Base-by-base conservation (phyloP, 2,329 filamentous ascomycete species). In the Fusarium oxysporum region DNA sequence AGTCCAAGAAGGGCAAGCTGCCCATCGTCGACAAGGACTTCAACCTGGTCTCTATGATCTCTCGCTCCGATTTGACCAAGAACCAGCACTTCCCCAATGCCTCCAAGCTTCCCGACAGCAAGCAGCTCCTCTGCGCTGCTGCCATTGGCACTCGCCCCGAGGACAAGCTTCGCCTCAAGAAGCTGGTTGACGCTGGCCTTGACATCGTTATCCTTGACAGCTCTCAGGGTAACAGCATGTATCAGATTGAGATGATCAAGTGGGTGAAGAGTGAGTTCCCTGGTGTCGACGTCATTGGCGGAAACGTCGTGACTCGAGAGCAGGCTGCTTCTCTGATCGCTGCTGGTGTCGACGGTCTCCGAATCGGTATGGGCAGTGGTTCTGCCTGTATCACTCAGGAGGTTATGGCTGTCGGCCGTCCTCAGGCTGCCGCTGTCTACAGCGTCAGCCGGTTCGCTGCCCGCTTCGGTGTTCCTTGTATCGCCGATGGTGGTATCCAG, bases 301-400 rank as follows among this genome's bases (percentile, higher is more conserved):
- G 96, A 86, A 99, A 99, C 85, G 96, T 99, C 76, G 96, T 99
- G 78, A 99, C 96, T 64, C 92, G 96, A 62, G 96, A 98, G 82
- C 96, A 99, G 87, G 96, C 96, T 76, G 96, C 97, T 59, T 86
- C 89, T 71, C 87, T 99, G 76, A 98, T 99, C 79, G 94, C 93
- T 70, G 96, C 96, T 75, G 96, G 96, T 81, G 96, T 94, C 66
- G 96, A 99, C 82, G 97, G 96, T 82, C 90, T 99, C 77, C 94
- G 96, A 82, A 99, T 99, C 81, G 96, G 96, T 82, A 99, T 99
- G 96, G 96, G 96, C 77, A 97, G 94, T 81, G 96, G 96, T 80
- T 97, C 94, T 80, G 96, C 96, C 80, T 99, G 96, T 85, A 99
- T 99, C 78, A 99, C 96, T 63, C 96, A 99, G 85, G 96, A 99